Percentiles rank a stretch among this genome's conserved stretches.
Evolutionary conservation across 768 basidiomycete genomes (phyloP).

Genomic region (Rhodocollybia butyracea): DNA sequence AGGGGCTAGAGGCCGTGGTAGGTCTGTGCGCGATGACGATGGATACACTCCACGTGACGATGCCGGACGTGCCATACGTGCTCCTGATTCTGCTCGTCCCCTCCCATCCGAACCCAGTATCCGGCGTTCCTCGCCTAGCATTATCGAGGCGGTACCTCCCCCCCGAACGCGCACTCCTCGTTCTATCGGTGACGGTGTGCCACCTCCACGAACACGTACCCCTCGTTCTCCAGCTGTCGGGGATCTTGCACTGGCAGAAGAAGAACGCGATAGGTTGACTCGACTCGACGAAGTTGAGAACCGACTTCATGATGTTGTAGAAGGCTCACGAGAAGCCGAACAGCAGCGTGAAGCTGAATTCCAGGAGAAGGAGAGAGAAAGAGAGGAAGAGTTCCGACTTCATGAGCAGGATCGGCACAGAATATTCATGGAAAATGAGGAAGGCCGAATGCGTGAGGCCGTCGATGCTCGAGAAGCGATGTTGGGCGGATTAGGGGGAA

Average conservation of each 20-base stretch:
- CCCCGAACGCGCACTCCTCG: constrained; percentile 21
- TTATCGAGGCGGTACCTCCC: not conserved
- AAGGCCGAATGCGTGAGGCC: constrained; percentile 54
- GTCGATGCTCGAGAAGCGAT: constrained; percentile 33
- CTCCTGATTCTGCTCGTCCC: constrained; percentile 1
- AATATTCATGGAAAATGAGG: constrained; percentile 58
- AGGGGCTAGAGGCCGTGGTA: not conserved
- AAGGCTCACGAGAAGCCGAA: constrained; percentile 57
- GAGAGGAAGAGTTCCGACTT: constrained; percentile 61
- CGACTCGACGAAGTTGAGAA: constrained; percentile 55
- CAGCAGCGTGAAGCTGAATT: constrained; percentile 63
- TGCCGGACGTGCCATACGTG: not conserved
- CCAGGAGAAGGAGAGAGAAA: constrained; percentile 55
- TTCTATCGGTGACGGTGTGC: constrained; percentile 22
- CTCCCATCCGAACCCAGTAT: constrained; percentile 3
- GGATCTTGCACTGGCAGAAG: constrained; percentile 36
- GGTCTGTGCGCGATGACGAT: not conserved
- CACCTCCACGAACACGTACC: constrained; percentile 10
- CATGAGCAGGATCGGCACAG: constrained; percentile 65
- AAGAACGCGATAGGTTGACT: constrained; percentile 50
- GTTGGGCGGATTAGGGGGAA: not conserved
- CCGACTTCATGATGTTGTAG: constrained; percentile 44
- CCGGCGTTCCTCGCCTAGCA: not conserved
- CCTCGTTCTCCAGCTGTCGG: constrained; percentile 27
- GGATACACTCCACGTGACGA: not conserved